phyloP scores from a whole-genome alignment of 148 eudicot genomes.

The Tetragonia tetragonoides region DNA sequence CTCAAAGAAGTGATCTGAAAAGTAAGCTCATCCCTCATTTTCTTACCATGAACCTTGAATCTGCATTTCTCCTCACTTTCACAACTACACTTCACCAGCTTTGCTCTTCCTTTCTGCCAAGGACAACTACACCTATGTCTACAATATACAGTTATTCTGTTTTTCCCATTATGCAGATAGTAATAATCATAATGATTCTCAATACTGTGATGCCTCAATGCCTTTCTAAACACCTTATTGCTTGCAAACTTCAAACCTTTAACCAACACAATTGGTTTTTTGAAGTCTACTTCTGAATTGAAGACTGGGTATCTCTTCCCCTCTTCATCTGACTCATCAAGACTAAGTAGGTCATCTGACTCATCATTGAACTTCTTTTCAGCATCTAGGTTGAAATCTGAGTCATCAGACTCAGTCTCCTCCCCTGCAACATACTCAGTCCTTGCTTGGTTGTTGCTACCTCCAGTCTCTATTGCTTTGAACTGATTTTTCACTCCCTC shows the following conservation, averaged over 20 bases:
- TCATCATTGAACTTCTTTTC: not conserved
- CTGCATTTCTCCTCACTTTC: not conserved
- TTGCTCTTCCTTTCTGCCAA: not conserved
- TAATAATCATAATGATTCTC: not conserved
- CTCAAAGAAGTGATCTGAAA: not conserved
- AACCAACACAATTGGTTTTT: not conserved
- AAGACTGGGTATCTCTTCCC: not conserved
- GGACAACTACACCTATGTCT: not conserved
- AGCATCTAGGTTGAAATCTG: too few relatives aligned
- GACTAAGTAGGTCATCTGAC: not conserved
- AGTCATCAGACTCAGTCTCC: too few relatives aligned
- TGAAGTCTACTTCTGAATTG: not conserved
- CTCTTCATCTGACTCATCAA: not conserved
- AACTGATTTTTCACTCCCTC: too few relatives aligned
- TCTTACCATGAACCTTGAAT: not conserved
- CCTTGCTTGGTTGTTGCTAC: too few relatives aligned
- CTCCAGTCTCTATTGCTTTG: too few relatives aligned
- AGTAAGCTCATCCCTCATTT: not conserved
- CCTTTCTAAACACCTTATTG: not conserved
- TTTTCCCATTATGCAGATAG: not conserved
- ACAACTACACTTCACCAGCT: not conserved
- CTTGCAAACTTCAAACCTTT: not conserved
- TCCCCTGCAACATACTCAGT: too few relatives aligned
- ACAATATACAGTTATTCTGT: not conserved
- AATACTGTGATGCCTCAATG: not conserved